These are phyloP conservation scores for Plasmopara halstedii DNA, from an alignment of 352 stramenopile genomes.

Conservation along the genomic window DNA sequence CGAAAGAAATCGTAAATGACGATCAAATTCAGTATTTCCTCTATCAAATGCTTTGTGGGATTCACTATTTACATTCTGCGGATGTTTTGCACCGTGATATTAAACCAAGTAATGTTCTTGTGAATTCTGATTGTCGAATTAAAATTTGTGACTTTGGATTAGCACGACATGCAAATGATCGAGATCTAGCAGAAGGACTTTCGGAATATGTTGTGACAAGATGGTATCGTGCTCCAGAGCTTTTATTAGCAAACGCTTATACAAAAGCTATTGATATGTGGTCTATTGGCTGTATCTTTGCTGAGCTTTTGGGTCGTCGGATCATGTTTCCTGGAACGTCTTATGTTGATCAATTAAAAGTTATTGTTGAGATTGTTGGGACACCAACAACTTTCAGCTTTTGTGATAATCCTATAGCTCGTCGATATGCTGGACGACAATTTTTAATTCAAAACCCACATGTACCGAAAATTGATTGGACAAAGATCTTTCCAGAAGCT, in stretches of 20 bases:
- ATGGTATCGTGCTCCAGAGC: conserved; percentile 87
- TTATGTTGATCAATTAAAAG: conserved; percentile 84
- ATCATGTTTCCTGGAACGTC: conserved; percentile 81
- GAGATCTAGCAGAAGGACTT: conserved; percentile 70
- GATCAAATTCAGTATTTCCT: conserved; percentile 96
- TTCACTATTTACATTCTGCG: conserved; percentile 94
- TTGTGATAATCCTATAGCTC: conserved; percentile 74
- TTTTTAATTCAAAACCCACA: conserved; percentile 68
- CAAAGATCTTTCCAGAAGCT: conserved; percentile 67
- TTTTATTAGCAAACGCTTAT: conserved; percentile 79
- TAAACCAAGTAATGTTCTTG: conserved; percentile 96
- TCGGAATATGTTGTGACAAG: conserved; percentile 93
- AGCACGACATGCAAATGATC: conserved; percentile 68
- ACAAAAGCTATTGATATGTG: conserved; percentile 91
- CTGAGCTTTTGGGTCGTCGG: conserved; percentile 91
- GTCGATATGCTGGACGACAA: conserved; percentile 76
- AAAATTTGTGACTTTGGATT: conserved; percentile 88
- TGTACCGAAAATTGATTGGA: conserved; percentile 72
- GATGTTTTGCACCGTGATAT: conserved; percentile 95
- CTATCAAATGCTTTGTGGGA: conserved; percentile 92
- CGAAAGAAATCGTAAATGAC: conserved; percentile 84
- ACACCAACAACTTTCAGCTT: conserved; percentile 82
- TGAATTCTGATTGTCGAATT: conserved; percentile 88
- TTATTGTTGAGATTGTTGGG: conserved; percentile 81
- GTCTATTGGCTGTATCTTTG: conserved; percentile 99